A percentile compares a stretch with the other conserved stretches of the same genome.
Evolutionary conservation across 768 basidiomycete genomes (phyloP).

Genomic region (Coprinellus aureogranulatus): DNA sequence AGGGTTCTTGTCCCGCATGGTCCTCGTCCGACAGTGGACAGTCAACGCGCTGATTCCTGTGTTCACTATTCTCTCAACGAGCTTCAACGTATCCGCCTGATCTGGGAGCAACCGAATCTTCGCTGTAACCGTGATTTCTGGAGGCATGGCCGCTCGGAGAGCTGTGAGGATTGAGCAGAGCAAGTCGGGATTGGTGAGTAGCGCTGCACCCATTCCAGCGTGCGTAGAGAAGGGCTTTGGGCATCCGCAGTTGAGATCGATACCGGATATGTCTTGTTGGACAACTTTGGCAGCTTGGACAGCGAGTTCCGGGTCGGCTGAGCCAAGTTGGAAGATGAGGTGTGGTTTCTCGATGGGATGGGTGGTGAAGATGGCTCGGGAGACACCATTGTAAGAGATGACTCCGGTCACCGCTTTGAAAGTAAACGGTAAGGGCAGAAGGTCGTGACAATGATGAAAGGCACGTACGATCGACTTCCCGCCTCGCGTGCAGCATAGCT

Average conservation of each 20-base stretch:
- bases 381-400: conserved; percentile 80
- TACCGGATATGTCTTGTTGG: conserved; percentile 83
- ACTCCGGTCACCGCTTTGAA: conserved; percentile 78
- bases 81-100: conserved; percentile 82
- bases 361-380: conserved; percentile 83
- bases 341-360: conserved; percentile 95
- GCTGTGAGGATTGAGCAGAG: conserved; percentile 85
- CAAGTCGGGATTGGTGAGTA: conserved; percentile 87
- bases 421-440: neutral
- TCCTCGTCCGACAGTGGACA: conserved; percentile 91
- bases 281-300: conserved; percentile 89
- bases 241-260: conserved; percentile 98
- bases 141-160: conserved; percentile 67
- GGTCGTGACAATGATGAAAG: neutral
- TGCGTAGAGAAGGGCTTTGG: conserved; percentile 95
- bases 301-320: conserved; percentile 84
- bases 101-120: conserved; percentile 89
- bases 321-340: conserved; percentile 94
- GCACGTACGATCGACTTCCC: conserved; percentile 83
- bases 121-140: conserved; percentile 83
- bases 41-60: conserved; percentile 90
- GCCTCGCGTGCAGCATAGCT: conserved; percentile 82
- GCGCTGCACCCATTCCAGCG: conserved; percentile 93
- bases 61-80: conserved; percentile 83
- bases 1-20: conserved; percentile 82